Evolutionary conservation across 2,329 filamentous ascomycete species (phyloP), one percentile per base, ranked within the genome.

Genomic region (Colletotrichum tabaci): DNA sequence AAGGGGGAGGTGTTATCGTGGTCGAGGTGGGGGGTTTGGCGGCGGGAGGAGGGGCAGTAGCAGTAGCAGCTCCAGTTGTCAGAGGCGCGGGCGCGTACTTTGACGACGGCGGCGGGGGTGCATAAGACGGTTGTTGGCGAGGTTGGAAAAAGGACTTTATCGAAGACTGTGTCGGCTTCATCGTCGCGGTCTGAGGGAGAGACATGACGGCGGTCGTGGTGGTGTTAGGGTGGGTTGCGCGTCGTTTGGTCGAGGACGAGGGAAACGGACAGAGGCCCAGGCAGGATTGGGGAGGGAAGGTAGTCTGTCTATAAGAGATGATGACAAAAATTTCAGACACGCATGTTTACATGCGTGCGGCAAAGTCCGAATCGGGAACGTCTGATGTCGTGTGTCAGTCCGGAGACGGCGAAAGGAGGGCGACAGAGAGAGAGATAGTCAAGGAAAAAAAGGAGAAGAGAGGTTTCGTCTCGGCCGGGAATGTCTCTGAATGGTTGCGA

Each of bases 101-200:
- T 52, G 80, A 78, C 30, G 61, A 65, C 61, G 79, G 76, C 64
- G 82, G 82, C 72, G 84, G 82, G 70, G 81, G 73, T 75, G 84
- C 78, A 74, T 87, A 87, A 67, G 83, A 81, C 53, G 85, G 84
- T 57, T 83, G 77, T 15, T 72, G 69, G 74, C 81, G 82, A 58
- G 86, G 85, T 73, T 85, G 84, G 79, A 92, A 91, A 82, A 92
- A 92, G 65, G 88, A 90, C 65, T 87, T 87, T 76, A 92, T 91
- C 56, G 89, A 91, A 49, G 86, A 80, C 77, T 91, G 87, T 30
- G 80, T 77, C 56, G 79, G 80, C 68, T 82, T 82, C 70, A 79
- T 77, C 60, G 77, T 76, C 50, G 77, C 76, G 13, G 78, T 80
- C 56, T 83, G 61, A 26, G 73, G 83, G 66, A 83, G 81, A 56